Percentiles rank a stretch among this genome's conserved stretches.
Evolutionary conservation across 2,329 filamentous ascomycete species (phyloP).

Genomic region (Hysterium pulicare): DNA sequence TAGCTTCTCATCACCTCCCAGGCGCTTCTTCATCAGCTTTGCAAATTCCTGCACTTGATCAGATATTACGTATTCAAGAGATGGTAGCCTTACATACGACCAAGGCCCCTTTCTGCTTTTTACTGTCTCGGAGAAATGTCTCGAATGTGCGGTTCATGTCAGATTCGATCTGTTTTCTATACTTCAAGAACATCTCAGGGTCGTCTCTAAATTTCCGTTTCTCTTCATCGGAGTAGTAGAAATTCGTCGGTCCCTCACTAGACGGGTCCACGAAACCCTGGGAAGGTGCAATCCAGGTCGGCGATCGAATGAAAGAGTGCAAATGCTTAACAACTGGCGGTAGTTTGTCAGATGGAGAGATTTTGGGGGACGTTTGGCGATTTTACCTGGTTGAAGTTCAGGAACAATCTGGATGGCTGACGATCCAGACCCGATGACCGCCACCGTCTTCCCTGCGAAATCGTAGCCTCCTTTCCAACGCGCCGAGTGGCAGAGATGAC

Average conservation of each 20-base stretch:
- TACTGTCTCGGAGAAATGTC: neutral
- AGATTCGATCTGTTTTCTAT: conserved; percentile 5
- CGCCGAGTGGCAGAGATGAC: conserved; percentile 38
- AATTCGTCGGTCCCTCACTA: conserved; percentile 25
- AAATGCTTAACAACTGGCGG: neutral
- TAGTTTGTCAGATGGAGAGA: neutral
- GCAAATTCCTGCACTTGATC: neutral
- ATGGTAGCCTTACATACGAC: too few relatives aligned
- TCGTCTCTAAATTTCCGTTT: neutral
- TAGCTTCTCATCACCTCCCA: conserved; percentile 28
- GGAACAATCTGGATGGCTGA: conserved; percentile 19
- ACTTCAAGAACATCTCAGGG: neutral
- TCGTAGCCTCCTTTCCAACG: conserved; percentile 32
- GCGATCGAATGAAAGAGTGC: conserved; percentile 19
- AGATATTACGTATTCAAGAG: too few relatives aligned
- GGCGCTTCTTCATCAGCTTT: neutral
- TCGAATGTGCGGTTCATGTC: conserved; percentile 1
- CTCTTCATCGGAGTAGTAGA: conserved; percentile 1
- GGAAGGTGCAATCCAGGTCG: conserved; percentile 42
- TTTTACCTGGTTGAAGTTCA: conserved; percentile 12
- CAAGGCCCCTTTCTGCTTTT: conserved; percentile 37
- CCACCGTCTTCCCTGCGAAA: conserved; percentile 10
- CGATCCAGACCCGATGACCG: conserved; percentile 12
- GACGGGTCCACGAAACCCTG: conserved; percentile 42
- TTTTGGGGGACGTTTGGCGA: neutral